Percentiles rank a stretch among this genome's conserved stretches.
phyloP scores from a whole-genome alignment of 179 eudicot genomes.

The Carnegiea gigantea region DNA sequence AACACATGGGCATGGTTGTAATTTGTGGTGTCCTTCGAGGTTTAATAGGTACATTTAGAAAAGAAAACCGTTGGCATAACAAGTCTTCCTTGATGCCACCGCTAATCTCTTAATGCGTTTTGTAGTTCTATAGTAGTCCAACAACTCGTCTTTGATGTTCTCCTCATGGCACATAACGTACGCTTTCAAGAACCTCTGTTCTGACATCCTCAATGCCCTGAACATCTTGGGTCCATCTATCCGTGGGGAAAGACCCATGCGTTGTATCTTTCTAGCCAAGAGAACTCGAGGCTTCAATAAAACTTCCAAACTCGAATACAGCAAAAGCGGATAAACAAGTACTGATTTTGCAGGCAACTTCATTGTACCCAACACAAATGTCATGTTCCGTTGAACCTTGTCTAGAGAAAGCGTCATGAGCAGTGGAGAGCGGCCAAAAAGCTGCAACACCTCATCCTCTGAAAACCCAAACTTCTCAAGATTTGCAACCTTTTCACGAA shows the following conservation, averaged over 20 bases:
- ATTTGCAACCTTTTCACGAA: constrained; percentile 62
- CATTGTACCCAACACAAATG: constrained; percentile 58
- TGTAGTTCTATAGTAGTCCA: constrained; percentile 42
- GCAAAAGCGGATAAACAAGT: constrained; percentile 47
- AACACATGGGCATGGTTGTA: neutral
- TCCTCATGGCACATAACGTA: constrained; percentile 52
- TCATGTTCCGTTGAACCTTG: constrained; percentile 79
- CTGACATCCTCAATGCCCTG: constrained; percentile 68
- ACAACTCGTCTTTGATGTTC: constrained; percentile 44
- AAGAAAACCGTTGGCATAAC: constrained; percentile 45
- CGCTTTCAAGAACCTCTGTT: constrained; percentile 45
- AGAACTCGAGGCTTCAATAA: constrained; percentile 54
- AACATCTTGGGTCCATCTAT: constrained; percentile 46
- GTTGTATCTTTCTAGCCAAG: constrained; percentile 51
- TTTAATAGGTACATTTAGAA: constrained; percentile 32
- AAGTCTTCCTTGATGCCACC: constrained; percentile 43
- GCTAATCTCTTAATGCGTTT: constrained; percentile 60
- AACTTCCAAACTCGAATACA: constrained; percentile 51
- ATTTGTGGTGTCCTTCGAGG: neutral
- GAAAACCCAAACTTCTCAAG: constrained; percentile 67
- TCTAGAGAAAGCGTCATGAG: constrained; percentile 56
- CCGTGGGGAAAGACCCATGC: constrained; percentile 58
- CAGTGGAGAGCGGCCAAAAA: constrained; percentile 60
- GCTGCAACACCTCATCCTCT: constrained; percentile 59
- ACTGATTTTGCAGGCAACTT: constrained; percentile 47